Percentiles rank a stretch among this genome's conserved stretches.
Evolutionary conservation across 257 asterid genomes (phyloP).

Genomic region (Forsythia viridissima): DNA sequence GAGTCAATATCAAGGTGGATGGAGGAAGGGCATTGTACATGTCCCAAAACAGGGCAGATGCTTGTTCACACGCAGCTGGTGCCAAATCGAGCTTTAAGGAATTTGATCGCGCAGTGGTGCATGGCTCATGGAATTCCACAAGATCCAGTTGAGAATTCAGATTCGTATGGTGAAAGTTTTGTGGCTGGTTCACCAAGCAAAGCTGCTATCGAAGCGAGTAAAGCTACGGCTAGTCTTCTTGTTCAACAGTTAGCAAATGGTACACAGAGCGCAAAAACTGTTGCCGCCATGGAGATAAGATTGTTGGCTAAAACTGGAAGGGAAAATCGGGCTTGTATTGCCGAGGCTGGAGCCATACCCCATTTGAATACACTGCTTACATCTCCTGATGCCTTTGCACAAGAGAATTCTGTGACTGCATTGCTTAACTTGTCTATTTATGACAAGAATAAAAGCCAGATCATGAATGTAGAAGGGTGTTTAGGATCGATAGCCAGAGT

Average conservation of each 20-base stretch:
- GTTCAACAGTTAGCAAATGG: slow-evolving; percentile 70
- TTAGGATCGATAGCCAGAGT: slow-evolving; percentile 63
- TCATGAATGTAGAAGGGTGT: slow-evolving; percentile 84
- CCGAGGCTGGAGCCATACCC: slow-evolving; percentile 85
- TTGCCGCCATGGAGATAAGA: slow-evolving; percentile 82
- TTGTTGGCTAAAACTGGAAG: slow-evolving; percentile 75
- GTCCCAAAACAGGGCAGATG: slow-evolving; percentile 88
- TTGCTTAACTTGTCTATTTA: slow-evolving; percentile 79
- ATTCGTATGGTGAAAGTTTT: slow-evolving; percentile 37
- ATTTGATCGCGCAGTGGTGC: slow-evolving; percentile 81
- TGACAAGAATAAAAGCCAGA: slow-evolving; percentile 74
- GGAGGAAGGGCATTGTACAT: slow-evolving; percentile 81
- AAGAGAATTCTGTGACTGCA: slow-evolving; percentile 91
- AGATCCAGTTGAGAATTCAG: slow-evolving; percentile 59
- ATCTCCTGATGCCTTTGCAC: slow-evolving; percentile 64
- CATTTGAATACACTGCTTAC: slow-evolving; percentile 57
- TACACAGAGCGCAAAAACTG: slow-evolving; percentile 54
- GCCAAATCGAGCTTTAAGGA: slow-evolving; percentile 71
- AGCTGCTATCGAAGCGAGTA: slow-evolving; percentile 71
- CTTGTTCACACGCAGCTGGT: slow-evolving; percentile 62
- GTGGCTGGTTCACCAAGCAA: slow-evolving; percentile 48
- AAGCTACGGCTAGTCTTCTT: slow-evolving; percentile 62
- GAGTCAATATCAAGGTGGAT: slow-evolving; percentile 76
- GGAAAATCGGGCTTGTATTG: slow-evolving; percentile 78
- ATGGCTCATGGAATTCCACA: slow-evolving; percentile 62